Conservation (phyloP, 805 yeast species). For the Lipomyces sp. region DNA sequence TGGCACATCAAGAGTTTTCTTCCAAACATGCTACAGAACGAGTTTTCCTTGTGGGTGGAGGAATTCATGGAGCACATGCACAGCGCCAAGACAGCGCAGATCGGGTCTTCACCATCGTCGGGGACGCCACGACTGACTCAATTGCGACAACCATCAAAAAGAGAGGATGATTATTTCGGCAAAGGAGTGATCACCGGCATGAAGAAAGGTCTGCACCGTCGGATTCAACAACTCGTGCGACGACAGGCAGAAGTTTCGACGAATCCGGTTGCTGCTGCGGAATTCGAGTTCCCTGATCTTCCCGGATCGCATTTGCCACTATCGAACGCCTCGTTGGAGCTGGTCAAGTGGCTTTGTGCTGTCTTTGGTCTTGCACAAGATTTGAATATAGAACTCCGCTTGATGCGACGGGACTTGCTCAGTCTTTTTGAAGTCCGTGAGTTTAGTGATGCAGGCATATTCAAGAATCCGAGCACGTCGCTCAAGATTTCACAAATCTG, state of each 20-base stretch:
- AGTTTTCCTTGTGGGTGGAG: constrained; percentile 85
- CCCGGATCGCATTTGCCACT: constrained; percentile 71
- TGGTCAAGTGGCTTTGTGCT: constrained; percentile 76
- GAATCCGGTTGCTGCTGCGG: constrained; percentile 65
- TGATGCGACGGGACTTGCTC: constrained; percentile 74
- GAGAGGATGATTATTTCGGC: constrained; percentile 44
- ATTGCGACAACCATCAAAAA: constrained; percentile 11
- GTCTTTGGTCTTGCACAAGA: constrained; percentile 68
- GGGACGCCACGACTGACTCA: constrained; percentile 38
- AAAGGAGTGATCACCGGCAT: constrained; percentile 40
- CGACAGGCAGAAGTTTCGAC: constrained; percentile 71
- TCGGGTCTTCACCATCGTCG: constrained; percentile 12
- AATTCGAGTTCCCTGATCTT: constrained; percentile 72
- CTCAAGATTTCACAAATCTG: constrained; percentile 74
- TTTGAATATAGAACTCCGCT: constrained; percentile 71
- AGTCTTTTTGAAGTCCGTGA: constrained; percentile 79
- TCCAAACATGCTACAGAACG: constrained; percentile 75
- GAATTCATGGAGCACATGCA: constrained; percentile 74
- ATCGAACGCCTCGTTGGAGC: constrained; percentile 76
- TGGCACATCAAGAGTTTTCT: constrained; percentile 83
- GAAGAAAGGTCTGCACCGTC: constrained; percentile 52
- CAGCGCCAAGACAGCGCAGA: constrained; percentile 54
- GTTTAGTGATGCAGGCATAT: constrained; percentile 75
- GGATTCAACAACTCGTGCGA: constrained; percentile 67
- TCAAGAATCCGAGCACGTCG: constrained; percentile 74